Evolutionary conservation across 2,329 filamentous ascomycete species (phyloP).

Genomic region (Sporothrix mexicana): DNA sequence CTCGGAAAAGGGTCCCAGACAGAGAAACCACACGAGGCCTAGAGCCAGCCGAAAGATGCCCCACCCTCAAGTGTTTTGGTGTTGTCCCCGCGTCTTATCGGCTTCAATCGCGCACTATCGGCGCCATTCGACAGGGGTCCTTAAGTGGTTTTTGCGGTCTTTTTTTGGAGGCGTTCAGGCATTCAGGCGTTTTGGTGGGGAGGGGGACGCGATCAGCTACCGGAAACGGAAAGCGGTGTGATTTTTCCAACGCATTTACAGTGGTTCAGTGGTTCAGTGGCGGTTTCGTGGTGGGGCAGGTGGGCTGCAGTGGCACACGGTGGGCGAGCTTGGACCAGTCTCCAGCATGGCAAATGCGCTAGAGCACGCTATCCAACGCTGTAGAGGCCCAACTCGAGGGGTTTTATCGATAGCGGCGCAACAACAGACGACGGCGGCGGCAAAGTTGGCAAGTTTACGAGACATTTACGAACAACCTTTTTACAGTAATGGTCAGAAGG

Average conservation of each 20-base stretch:
- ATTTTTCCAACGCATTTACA: background rate
- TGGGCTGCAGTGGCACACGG: background rate
- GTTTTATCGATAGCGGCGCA: constrained; percentile 18
- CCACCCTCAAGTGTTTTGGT: constrained; percentile 4
- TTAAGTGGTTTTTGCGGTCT: background rate
- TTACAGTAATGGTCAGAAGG: background rate
- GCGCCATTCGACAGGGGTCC: constrained; percentile 23
- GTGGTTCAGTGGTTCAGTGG: background rate
- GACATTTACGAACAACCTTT: background rate
- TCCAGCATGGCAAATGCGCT: background rate
- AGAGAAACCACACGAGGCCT: background rate
- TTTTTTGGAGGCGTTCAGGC: background rate
- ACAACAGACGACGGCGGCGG: background rate
- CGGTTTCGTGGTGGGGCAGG: constrained; percentile 1
- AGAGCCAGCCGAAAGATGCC: constrained; percentile 3
- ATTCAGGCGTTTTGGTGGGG: background rate
- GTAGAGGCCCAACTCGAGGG: constrained; percentile 14
- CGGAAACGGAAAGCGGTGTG: constrained; percentile 33
- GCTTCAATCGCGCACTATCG: constrained; percentile 5
- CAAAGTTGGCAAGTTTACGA: background rate
- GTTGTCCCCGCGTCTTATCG: constrained; percentile 29
- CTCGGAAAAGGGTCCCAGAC: background rate
- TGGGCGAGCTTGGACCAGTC: background rate
- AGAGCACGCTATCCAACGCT: background rate
- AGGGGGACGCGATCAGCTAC: constrained; percentile 14